Evolutionary conservation across 2,329 filamentous ascomycete genomes (phyloP), one percentile per base, ranked within the genome.

Genomic region (Rhynchosporium graminicola): DNA sequence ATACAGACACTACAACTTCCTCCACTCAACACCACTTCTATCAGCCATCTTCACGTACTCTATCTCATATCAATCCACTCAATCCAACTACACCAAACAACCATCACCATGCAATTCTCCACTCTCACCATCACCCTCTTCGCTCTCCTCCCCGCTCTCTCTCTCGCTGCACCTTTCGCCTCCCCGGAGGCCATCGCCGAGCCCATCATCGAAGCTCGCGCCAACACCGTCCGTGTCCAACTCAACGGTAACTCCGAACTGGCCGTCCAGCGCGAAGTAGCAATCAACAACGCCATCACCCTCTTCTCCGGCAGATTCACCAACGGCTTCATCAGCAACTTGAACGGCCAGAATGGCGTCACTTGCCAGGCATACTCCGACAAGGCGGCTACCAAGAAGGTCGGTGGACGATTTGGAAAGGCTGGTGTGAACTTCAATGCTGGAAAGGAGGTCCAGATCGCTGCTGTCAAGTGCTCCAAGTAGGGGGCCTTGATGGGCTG

Each of bases 311-410:
- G 57, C 45, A 50, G 42, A 6, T 59, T 59, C 57, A 50, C 57
- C 15, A 33, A 59, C 28, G 57, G 57, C 2, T 59, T 59, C 57
- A 45, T 78, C 76, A 42, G 70, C 69, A 36, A 78, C 76, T 33
- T 77, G 69, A 50, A 59, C 20, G 66, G 69, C 59, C 29, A 76
- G 74, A 60, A 76, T 74, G 47, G 76, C 74, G 55, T 80, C 80
- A 5, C 84, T 83, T 1, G 81, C 83, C 57, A 59, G 46, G 57
- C 57, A 29, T 59, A 50, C 40, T 28, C 33, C 10, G 57, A 59
- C 10, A 42, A 38, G 13, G 57, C 57, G 7, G 57, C 45, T 28
- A 59, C 57, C 45, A 50, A 50, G 45, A 48, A 50, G 40, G 57
- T 59, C 31, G 57, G 57, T 3, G 45, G 45, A 9, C 36, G 57